Conservation (phyloP, 192 early-diverging fungal species). For the Podila epigama region DNA sequence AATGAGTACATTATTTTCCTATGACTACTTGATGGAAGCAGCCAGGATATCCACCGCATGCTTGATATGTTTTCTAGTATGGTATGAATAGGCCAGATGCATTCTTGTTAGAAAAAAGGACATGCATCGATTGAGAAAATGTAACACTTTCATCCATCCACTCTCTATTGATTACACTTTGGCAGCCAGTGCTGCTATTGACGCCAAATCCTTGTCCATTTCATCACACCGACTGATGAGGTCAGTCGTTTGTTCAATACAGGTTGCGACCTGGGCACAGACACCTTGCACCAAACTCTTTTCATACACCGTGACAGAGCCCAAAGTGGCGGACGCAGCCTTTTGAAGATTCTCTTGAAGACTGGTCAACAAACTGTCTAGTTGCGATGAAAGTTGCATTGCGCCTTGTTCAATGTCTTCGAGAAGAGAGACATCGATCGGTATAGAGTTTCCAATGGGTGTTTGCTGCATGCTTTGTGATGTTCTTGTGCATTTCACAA, state of each 20-base stretch:
- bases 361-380: conserved; percentile 22
- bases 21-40: conserved; percentile 17
- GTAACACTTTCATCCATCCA: not conserved
- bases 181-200: conserved; percentile 14
- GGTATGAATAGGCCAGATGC: too few species aligned
- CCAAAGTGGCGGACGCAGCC: conserved; percentile 28
- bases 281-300: conserved; percentile 29
- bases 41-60: conserved; percentile 34
- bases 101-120: not conserved
- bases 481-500: too few species aligned
- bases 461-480: not conserved
- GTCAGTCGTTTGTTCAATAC: conserved; percentile 35
- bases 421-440: conserved; percentile 37
- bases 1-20: too few species aligned
- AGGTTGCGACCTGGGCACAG: conserved; percentile 25
- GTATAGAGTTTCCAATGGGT: conserved; percentile 40
- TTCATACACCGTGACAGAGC: conserved; percentile 32
- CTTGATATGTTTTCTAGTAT: conserved; percentile 36
- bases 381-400: conserved; percentile 34
- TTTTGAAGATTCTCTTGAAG: conserved; percentile 25
- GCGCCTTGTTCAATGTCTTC: conserved; percentile 41
- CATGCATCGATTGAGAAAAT: not conserved
- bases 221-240: conserved; percentile 40
- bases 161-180: conserved; percentile 14
- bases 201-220: conserved; percentile 49